Evolutionary conservation across 176 grass and related monocot species (phyloP), one percentile per base, ranked within the genome.

Genomic region (Pontederia paniculata): DNA sequence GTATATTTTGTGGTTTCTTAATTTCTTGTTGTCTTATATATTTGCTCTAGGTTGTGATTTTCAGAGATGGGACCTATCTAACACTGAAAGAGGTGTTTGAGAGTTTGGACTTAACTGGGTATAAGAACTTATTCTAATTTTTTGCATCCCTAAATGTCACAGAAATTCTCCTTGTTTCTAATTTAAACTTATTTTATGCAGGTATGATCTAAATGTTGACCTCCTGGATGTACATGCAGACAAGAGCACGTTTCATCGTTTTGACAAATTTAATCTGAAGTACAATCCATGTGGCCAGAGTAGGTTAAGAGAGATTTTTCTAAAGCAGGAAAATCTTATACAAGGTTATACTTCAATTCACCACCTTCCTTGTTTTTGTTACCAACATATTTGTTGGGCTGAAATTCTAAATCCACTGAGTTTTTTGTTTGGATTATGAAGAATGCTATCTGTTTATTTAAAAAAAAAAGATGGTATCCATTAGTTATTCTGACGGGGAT

Each of bases 241-340:
- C 73, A 95, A 95, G 67, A 95, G 85, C 50, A 95, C 89, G 71
- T 95, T 95, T 85, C 89, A 95, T 66, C 89, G 89, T 17, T 95
- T 95, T 70, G 89, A 95, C 73, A 95, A 95, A 63, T 95, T 95
- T 54, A 95, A 95, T 77, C 73, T 89, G 57, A 95, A 95, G 63
- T 95, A 95, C 74, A 95, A 95, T 56, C 89, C 89, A 12, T 95
- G 89, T 73, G 85, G 89, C 9, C 89, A 95, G 52, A 89, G 85
- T 73, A 86, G 89, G 17, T 63, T 95, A 28, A 85, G 89, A 71
- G 89, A 95, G 64, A 95, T 95, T 54, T 95, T 83, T 71, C 76
- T 95, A 50, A 95, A 95, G 71, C 89, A 89, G 68, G 89, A 95
- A 46, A 95, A 95, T 74, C 85, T 95, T 63, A 95, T 95, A 70